phyloP scores from a whole-genome alignment of 306 rosid genomes.

The Amphicarpaea edgeworthii region DNA sequence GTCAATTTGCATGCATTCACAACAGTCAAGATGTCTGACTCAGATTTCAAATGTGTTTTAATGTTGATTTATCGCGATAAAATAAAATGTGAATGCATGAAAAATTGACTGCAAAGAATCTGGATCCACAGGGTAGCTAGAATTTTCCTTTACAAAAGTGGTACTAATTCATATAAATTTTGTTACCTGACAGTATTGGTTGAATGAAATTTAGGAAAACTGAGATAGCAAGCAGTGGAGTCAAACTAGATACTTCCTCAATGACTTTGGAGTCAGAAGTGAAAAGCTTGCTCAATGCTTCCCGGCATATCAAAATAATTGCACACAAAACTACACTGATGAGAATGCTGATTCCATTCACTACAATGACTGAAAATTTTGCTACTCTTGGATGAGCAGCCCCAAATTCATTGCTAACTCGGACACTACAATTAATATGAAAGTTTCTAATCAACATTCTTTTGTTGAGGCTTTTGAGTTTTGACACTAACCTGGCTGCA shows the following conservation, averaged over 20 bases:
- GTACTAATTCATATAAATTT: not conserved
- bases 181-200: constrained; percentile 44
- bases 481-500: constrained; percentile 36
- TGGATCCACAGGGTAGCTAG: not conserved
- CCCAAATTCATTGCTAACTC: constrained; percentile 74
- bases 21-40: not conserved
- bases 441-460: not conserved
- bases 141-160: not conserved
- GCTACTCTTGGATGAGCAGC: constrained; percentile 75
- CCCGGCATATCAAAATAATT: constrained; percentile 22
- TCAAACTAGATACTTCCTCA: constrained; percentile 29
- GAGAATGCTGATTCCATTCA: constrained; percentile 36
- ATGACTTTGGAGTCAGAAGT: constrained; percentile 26
- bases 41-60: not conserved
- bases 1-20: not conserved
- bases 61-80: not conserved
- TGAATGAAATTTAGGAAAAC: constrained; percentile 64
- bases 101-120: too few species aligned
- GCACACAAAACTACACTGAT: constrained; percentile 27
- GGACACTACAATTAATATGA: constrained; percentile 50
- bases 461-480: not conserved
- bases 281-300: constrained; percentile 22
- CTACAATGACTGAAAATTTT: constrained; percentile 63
- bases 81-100: not conserved
- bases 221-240: constrained; percentile 30